phyloP scores from a whole-genome alignment of 345 rosid species.

The Gynandropsis gynandra region DNA sequence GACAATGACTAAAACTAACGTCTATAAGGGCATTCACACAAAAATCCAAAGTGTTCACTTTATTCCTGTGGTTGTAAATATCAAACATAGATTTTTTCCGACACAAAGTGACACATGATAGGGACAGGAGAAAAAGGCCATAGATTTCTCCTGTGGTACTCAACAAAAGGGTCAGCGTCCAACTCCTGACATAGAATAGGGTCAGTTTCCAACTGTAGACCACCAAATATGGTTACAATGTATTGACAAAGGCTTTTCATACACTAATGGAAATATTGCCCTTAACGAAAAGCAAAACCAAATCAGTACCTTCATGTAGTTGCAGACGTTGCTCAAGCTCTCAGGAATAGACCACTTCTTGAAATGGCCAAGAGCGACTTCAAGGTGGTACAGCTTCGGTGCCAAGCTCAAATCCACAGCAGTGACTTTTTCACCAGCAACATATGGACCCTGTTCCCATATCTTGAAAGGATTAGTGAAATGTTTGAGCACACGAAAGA shows the following conservation, averaged over 20 bases:
- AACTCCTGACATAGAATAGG: background rate
- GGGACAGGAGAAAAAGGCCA: background rate
- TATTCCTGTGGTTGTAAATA: no score
- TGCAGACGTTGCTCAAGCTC: conserved; percentile 47
- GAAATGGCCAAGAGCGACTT: conserved; percentile 74
- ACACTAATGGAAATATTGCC: background rate
- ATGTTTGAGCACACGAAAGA: background rate
- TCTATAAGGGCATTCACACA: no score
- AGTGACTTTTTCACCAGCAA: conserved; percentile 70
- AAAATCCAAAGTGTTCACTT: no score
- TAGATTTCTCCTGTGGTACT: no score
- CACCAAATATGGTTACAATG: background rate
- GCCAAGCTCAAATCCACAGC: conserved; percentile 81
- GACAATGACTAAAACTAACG: no score
- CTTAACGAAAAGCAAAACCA: background rate
- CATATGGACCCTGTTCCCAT: conserved; percentile 51
- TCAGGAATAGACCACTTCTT: conserved; percentile 80
- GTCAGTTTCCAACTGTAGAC: background rate
- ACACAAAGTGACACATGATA: background rate
- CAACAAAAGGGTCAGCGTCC: background rate
- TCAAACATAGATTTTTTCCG: no score
- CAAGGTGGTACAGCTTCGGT: conserved; percentile 86
- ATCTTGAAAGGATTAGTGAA: conserved; percentile 1
- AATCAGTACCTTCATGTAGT: conserved; percentile 49
- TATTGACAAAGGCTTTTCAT: background rate